These are phyloP conservation scores for Candida freyschussii DNA, from an alignment of 1,139 yeast genomes.

Conservation along the genomic window DNA sequence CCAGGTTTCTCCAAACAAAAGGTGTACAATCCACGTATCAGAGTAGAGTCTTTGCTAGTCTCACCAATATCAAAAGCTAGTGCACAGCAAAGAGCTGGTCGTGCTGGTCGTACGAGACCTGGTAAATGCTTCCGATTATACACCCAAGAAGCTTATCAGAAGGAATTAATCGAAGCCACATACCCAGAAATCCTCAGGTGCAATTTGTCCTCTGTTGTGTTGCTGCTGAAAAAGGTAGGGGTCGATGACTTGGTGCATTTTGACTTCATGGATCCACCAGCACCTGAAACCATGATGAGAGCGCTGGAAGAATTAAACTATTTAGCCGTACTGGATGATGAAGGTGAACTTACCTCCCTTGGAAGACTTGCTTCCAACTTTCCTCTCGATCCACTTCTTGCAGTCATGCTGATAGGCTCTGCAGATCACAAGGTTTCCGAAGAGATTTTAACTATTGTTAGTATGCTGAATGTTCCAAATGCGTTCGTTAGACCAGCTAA, in stretches of 20 bases:
- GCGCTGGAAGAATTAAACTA: slow-evolving; percentile 94
- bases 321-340: slow-evolving; percentile 84
- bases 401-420: slow-evolving; percentile 86
- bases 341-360: slow-evolving; percentile 81
- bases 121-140: slow-evolving; percentile 96
- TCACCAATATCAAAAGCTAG: slow-evolving; percentile 97
- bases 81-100: slow-evolving; percentile 98
- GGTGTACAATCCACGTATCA: slow-evolving; percentile 91
- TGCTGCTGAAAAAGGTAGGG: slow-evolving; percentile 89
- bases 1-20: slow-evolving; percentile 97
- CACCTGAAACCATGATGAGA: slow-evolving; percentile 99
- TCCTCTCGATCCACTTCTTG: slow-evolving; percentile 94
- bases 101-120: slow-evolving; percentile 99
- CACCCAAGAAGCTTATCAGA: slow-evolving; percentile 94
- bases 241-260: slow-evolving; percentile 95
- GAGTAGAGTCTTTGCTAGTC: slow-evolving; percentile 91
- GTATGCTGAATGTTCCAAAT: slow-evolving; percentile 86
- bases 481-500: slow-evolving; percentile 92
- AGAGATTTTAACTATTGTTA: slow-evolving; percentile 83
- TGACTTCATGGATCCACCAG: slow-evolving; percentile 99
- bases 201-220: slow-evolving; percentile 85
- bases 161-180: slow-evolving; percentile 90
- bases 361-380: slow-evolving; percentile 90
- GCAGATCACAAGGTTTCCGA: slow-evolving; percentile 83
- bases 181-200: slow-evolving; percentile 93